Base-by-base conservation (phyloP, 2,329 filamentous ascomycete species). In the Trichoderma lentiforme region DNA sequence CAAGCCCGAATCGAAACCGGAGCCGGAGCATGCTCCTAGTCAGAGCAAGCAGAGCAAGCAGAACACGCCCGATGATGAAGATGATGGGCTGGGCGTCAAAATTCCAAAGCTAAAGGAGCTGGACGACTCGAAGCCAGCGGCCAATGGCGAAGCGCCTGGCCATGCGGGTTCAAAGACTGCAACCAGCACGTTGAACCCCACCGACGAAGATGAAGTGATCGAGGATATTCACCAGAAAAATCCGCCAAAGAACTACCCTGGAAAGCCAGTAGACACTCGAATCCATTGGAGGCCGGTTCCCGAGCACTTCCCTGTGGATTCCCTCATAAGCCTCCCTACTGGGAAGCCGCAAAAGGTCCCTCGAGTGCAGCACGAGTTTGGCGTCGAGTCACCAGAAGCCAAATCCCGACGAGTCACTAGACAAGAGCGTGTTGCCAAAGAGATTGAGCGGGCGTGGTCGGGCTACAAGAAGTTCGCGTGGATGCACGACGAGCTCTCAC, bases 401-500 rank as follows among this genome's bases (percentile, higher is more conserved):
- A 90, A 88, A 76, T 85, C 86, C 62, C 89, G 89, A 75, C 90
- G 95, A 39, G 81, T 90, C 73, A 81, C 87, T 66, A 90, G 93
- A 71, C 86, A 92, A 72, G 84, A 85, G 9, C 83, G 86, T 47
- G 91, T 98, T 79, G 93, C 90, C 79, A 85, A 87, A 6, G 92
- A 94, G 72, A 93, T 97, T 80, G 84, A 88, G 76, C 91, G 91
- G 76, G 90, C 93, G 0, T 98, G 96, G 95, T 82, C 84, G 4
- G 93, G 93, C 43, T 98, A 98, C 82, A 92, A 88, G 78, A 85
- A 89, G 73, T 86, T 90, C 76, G 95, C 95, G 12, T 96, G 93
- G 89, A 88, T 91, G 73, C 93, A 97, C 76, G 96, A 98, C 78
- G 96, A 98, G 83, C 82, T 98, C 18, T 87, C 83, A 58, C 96